Percentiles rank a stretch among this genome's conserved stretches.
Evolutionary conservation across 352 stramenopile species (phyloP).

Genomic region (Pythium scleroteichum): DNA sequence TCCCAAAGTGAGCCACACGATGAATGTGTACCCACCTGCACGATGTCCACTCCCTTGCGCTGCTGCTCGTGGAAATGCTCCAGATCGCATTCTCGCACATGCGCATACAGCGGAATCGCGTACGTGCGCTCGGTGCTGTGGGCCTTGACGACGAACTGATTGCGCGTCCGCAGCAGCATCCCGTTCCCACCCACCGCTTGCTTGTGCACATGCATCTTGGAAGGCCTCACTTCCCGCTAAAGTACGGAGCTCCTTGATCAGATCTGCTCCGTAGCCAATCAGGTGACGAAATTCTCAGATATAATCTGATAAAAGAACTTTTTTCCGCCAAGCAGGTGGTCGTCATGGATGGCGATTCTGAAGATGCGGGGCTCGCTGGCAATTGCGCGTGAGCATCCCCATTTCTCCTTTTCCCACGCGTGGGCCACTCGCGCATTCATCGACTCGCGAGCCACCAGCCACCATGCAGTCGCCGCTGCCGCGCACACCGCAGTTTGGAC

Average conservation of each 20-base stretch:
- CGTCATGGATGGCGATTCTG: neutral
- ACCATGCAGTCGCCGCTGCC: slow-evolving; percentile 67
- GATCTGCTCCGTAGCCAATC: slow-evolving; percentile 9
- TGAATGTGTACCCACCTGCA: slow-evolving; percentile 38
- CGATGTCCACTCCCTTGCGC: slow-evolving; percentile 22
- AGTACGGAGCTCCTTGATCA: slow-evolving; percentile 7
- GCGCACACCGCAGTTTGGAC: slow-evolving; percentile 40
- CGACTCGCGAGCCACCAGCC: neutral
- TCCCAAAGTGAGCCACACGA: neutral
- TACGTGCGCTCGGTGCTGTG: slow-evolving; percentile 49
- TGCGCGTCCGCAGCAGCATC: slow-evolving; percentile 55
- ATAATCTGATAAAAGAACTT: slow-evolving; percentile 11
- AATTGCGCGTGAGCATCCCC: neutral
- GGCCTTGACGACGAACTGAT: slow-evolving; percentile 58
- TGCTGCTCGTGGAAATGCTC: slow-evolving; percentile 48
- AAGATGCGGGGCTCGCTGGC: neutral
- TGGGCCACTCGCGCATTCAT: neutral
- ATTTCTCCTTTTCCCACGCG: slow-evolving; percentile 7
- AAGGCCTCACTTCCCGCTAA: neutral
- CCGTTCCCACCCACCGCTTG: neutral
- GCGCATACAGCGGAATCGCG: slow-evolving; percentile 54
- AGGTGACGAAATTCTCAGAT: slow-evolving; percentile 2
- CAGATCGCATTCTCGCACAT: slow-evolving; percentile 61
- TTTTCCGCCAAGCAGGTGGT: neutral
- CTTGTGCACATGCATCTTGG: neutral